Evolutionary conservation across 139 green algal species (phyloP).

Genomic region (Volvox africanus): DNA sequence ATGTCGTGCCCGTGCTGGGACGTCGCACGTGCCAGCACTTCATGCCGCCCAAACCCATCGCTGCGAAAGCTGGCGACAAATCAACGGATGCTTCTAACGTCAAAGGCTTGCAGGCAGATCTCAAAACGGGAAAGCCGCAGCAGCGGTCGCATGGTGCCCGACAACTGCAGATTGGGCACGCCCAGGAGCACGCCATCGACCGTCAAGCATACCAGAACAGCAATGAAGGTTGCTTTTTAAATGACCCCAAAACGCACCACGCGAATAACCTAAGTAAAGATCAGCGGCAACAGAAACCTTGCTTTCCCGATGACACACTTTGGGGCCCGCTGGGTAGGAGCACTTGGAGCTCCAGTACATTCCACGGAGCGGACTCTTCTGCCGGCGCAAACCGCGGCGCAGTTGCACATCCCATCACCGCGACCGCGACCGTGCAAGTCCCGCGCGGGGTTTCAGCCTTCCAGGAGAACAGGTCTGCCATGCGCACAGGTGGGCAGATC

Average conservation of each 20-base stretch:
- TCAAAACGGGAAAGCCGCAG: neutral
- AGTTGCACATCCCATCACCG: neutral
- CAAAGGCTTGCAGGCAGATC: neutral
- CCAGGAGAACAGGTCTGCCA: neutral
- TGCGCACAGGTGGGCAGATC: neutral
- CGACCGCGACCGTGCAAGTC: neutral
- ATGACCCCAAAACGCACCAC: too few species aligned
- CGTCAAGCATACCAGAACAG: too few species aligned
- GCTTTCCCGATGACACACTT: too few species aligned
- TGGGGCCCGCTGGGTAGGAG: too few species aligned
- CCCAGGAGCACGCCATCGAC: too few species aligned
- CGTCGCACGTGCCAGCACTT: slow-evolving; percentile 7
- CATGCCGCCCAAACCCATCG: slow-evolving; percentile 19
- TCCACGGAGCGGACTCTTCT: neutral
- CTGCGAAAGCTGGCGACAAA: neutral
- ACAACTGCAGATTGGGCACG: neutral
- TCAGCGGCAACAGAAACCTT: too few species aligned
- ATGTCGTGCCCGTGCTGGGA: neutral
- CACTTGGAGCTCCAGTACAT: neutral
- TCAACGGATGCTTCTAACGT: neutral
- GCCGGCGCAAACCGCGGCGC: neutral
- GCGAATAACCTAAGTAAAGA: too few species aligned
- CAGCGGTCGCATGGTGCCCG: neutral
- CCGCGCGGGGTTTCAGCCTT: neutral
- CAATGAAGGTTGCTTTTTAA: too few species aligned